Conservation (phyloP, 1,139 yeast species). For the Pichia sp. region DNA sequence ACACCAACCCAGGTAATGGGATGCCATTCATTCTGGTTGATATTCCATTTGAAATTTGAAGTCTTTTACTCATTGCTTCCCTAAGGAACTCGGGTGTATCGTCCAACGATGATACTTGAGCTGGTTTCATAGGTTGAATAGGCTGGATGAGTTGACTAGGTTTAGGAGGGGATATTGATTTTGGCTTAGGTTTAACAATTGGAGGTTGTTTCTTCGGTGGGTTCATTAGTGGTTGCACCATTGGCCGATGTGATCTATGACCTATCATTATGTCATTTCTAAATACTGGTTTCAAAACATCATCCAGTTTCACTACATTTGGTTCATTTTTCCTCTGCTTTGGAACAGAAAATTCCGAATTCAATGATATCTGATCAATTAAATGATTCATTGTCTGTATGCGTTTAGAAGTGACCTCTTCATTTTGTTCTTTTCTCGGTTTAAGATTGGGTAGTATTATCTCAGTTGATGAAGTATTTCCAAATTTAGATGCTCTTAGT, state of each 20-base stretch:
- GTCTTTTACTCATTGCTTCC: conserved; percentile 4
- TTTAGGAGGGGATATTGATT: neutral
- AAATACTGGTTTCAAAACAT: conserved; percentile 14
- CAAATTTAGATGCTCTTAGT: neutral
- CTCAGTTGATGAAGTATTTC: neutral
- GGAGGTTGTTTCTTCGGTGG: conserved; percentile 1
- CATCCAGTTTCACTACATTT: conserved; percentile 20
- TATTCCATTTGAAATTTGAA: neutral
- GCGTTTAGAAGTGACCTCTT: neutral
- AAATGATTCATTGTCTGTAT: conserved; percentile 1
- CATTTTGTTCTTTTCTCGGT: neutral
- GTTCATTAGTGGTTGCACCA: neutral
- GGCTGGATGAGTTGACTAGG: conserved; percentile 1
- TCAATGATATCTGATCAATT: conserved; percentile 8
- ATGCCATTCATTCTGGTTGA: too few relatives aligned
- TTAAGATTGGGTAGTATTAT: neutral
- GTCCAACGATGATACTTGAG: neutral
- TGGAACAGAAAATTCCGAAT: conserved; percentile 6
- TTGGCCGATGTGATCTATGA: neutral
- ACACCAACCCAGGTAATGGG: conserved; percentile 5
- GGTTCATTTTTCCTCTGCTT: conserved; percentile 17
- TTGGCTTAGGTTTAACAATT: conserved; percentile 2
- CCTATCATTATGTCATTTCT: conserved; percentile 7
- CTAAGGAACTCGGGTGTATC: conserved; percentile 5
- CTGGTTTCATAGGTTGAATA: neutral